phyloP scores from a whole-genome alignment of 495 filamentous ascomycete genomes.

The Lasiosphaeria hispida region DNA sequence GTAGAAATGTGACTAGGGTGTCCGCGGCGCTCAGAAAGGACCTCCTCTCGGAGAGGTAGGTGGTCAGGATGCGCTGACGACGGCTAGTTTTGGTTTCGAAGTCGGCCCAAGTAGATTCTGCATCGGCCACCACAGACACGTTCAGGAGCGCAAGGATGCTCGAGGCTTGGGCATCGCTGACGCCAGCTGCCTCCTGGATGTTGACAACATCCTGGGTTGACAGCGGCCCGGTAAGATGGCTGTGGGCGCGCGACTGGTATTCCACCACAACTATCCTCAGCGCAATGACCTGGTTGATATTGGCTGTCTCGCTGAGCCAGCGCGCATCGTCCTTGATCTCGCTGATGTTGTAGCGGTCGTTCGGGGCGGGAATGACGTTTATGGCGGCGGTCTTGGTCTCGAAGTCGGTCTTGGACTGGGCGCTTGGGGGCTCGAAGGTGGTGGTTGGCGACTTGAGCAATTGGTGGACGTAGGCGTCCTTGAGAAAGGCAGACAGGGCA shows the following conservation, averaged over 20 bases:
- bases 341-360: conserved; percentile 68
- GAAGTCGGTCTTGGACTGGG: conserved; percentile 66
- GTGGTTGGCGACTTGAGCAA: conserved; percentile 63
- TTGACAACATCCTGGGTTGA: conserved; percentile 67
- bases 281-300: conserved; percentile 78
- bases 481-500: conserved; percentile 61
- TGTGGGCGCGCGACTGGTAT: conserved; percentile 70
- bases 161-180: conserved; percentile 51
- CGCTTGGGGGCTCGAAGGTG: conserved; percentile 58
- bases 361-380: conserved; percentile 68
- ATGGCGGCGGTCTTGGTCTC: conserved; percentile 90
- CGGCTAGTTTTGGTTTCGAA: conserved; percentile 59
- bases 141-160: conserved; percentile 45
- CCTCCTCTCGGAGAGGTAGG: conserved; percentile 68
- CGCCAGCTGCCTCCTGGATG: conserved; percentile 62
- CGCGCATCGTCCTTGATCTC: conserved; percentile 81
- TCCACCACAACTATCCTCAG: conserved; percentile 78
- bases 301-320: conserved; percentile 75
- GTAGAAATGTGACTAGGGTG: conserved; percentile 40
- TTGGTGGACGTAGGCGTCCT: conserved; percentile 61
- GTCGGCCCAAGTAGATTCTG: conserved; percentile 46
- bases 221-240: conserved; percentile 62
- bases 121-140: conserved; percentile 40
- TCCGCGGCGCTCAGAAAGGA: conserved; percentile 53
- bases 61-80: conserved; percentile 58